Evolutionary conservation across 305 asterid species (phyloP), one percentile per base, ranked within the genome.

Genomic region (Fraxinus nigra): DNA sequence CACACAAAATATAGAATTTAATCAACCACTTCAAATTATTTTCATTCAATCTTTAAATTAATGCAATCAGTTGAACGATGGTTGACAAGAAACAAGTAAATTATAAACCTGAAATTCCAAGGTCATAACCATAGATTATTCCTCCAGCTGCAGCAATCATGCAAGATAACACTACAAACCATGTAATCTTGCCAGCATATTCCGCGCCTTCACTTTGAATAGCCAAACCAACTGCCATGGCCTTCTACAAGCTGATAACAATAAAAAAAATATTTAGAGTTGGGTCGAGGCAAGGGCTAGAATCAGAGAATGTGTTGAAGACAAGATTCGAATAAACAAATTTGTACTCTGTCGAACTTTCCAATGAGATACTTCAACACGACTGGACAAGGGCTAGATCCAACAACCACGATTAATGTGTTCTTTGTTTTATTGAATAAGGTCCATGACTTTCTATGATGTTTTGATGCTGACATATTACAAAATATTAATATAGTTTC

Each of bases 151-250:
- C 56, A 46, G 56, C 56, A 46, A 46, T 3, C 56, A 73, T 73
- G n/a, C 78, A 73, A 32, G 78, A 32, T 13, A 73, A 73, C 48
- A 73, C 78, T 14, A 73, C 78, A 73, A 73, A 73, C 14, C 11
- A 73, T n/a, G 78, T 73, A 11, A 73, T 30, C 18, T 14, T 33
- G 54, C 78, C 78, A 35, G 35, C 5, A 73, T 37, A 73, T 43
- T 73, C 26, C 54, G 48, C 78, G 11, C 46, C 56, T 34, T 73
- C 78, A 73, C 51, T 37, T 6, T 18, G 35, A 32, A 37, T 13
- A 32, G 56, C 75, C 37, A 67, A 7, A 11, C 75, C 75, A 20
- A 22, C 75, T 18, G 75, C 75, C 75, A 67, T 67, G 38, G 75
- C 34, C 11, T 28, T 65, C n/a, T 46, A 2, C n/a, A 13, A 46